Base-by-base conservation (phyloP, 345 rosid genomes). In the Pelargonium nanum region DNA sequence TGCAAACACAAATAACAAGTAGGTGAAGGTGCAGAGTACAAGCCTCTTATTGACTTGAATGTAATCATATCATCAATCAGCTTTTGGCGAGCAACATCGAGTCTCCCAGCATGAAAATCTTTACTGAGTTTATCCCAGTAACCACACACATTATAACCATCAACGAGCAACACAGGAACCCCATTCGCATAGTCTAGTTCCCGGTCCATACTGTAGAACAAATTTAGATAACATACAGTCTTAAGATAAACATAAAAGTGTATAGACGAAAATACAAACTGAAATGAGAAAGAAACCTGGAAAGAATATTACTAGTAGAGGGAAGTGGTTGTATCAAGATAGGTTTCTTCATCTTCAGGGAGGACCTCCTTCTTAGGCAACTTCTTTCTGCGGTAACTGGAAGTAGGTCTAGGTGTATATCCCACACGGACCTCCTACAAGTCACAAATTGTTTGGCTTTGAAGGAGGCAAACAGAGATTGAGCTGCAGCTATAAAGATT, bases 71-170 rank as follows among this genome's bases (percentile, higher is more conserved):
- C 98, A 68, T 92, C 82, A 28, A 87, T 73, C 57, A 92, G 70
- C 80, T 86, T 83, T 66, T 81, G 95, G 21, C 96, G 93, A 65
- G 98, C 95, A 67, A 83, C 62, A 57, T 83, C 93, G 68, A 92
- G 84, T 68, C 93, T 86, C 55, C 93, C 98, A 25, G 71, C 76
- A 75, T 82, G 54, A 69, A 92, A 92, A 81, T 89, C 91, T 65
- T 89, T 89, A 86, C 86, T 92, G 67, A 92, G 74, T 73, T 92
- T 92, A 44, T 72, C 40, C 98, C 98, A 92, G 66, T 82, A 87
- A 55, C 98, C 96, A 75, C 98, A 92, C 24, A 92, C 91, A 71
- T 92, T 92, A 72, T 92, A 92, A 62, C 98, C 98, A 62, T 91
- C 98, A 74, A 91, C 95, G 13, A 91, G 98, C 82, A 91, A 73